Evolutionary conservation across 768 basidiomycete genomes (phyloP), one percentile per base, ranked within the genome.

Genomic region (Boletus barrowsii): DNA sequence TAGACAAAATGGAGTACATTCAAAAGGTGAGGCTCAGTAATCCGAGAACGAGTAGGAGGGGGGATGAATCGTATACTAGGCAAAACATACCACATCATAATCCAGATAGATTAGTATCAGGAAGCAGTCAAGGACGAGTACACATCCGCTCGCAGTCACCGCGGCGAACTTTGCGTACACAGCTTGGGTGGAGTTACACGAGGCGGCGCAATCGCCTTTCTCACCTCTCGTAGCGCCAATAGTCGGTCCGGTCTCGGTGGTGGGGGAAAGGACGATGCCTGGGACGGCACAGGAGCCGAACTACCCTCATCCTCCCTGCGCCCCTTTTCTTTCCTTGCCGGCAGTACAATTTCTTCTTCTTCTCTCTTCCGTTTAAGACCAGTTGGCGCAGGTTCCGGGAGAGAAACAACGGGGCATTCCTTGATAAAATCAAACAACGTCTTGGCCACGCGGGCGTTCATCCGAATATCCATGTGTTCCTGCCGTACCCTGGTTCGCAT

Each of bases 401-500:
- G 1, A 9, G 20, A 39, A 13, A 65, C 17, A 13, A 65, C 17
- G 1, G 44, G 1, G 50, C 66, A 50, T 0, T 69, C 69, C 43
- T 66, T 64, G 55, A 89, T 74, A 57, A 82, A 87, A 10, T 75
- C 74, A 9, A 82, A 62, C 71, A 90, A 69, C 6, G 78, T 76
- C 70, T 76, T 82, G 59, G 77, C 72, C 29, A 87, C 82, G 8
- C 79, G 73, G 2, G 62, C 58, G 56, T 91, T 91, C 74, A 82
- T 75, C 51, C 88, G 76, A 30, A 92, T 80, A 67, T 91, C 89
- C 20, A 75, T 67, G 60, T 90, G 84, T 32, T 67, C 67, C 36
- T 59, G 54, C 29, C 89, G 69, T n/a, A 88, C 80, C 20, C 77
- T 66, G 6, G 58, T 59, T 30, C 90, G 74, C 82, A 92, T 81